Evolutionary conservation across 768 basidiomycete species (phyloP), one percentile per base, ranked within the genome.

Genomic region (Tylopilus subfusipes): DNA sequence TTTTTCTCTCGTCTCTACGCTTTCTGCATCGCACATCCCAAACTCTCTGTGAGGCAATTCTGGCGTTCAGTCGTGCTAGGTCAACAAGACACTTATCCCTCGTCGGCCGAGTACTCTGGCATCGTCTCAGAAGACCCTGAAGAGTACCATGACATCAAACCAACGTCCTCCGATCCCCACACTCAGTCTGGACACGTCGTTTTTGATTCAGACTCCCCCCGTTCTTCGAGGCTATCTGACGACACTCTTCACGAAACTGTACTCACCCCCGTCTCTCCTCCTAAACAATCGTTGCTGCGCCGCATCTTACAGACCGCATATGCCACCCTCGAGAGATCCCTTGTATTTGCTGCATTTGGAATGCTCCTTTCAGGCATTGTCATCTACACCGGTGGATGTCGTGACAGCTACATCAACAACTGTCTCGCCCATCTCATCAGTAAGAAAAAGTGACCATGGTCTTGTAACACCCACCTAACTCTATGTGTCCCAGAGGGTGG

Each of bases 391-490:
- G 95, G 94, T 14, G 87, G 90, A 47, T 96, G 94, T 72, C 80
- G 93, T 48, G 80, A 78, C 39, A 82, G 78, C 55, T 93, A 87
- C 63, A 62, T 85, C 51, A 95, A 96, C 62, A 85, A 84, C 1
- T 95, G 90, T 60, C 75, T 93, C 29, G 95, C 95, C 0, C 95
- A 98, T 72, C 68, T 93, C 36, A 96, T 98, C 75, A 98, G 90
- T 90, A 68, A 52, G 88, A 29, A 47, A n/a, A 25, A 16, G 25
- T 16, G 27, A 1, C 11, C 13, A 1, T 30, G 0, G 5, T 22
- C n/a, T 18, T 2, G 10, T 42, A 6, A 22, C 6, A 0, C 29
- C 12, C 42, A 12, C 4, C 53, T 60, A 21, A 60, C 22, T 42
- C 21, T 18, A 21, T 11, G 33, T 43, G 22, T 21, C 12, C 4